Base-by-base conservation (phyloP, 345 rosid genomes). In the Brassica rapa region DNA sequence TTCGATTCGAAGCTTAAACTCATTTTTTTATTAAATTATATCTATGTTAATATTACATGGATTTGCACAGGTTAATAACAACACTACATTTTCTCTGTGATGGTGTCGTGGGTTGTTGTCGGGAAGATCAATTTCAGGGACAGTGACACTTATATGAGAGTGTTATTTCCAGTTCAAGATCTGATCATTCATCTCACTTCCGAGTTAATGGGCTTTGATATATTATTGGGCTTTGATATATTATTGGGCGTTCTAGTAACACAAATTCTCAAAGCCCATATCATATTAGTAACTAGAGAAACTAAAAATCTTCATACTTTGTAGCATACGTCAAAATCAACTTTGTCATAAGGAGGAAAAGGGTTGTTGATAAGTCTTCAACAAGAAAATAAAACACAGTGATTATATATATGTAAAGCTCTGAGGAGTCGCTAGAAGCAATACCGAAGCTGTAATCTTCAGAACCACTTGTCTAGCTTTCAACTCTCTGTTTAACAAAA, bases 181-280 rank as follows among this genome's bases (percentile, higher is more conserved):
- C 84, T 85, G 8, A 35, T 83, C 77, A 87, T 85, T 84, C 68
- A 62, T 86, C 70, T 69, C 46, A 72, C 86, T 69, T 77, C 86
- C 1, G 85, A 87, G 57, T 87, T 82, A 82, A 43, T 43, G 15
- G 51, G 6, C n/a, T 43, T 3, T 43, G 5, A 43, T 16, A 62
- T 70, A 49, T 8, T 55, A 39, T 41, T 77, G 76, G 76, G 81
- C 71, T 43, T 3, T 43, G 5, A 43, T 16, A 62, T 70, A 49
- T 8, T 55, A 39, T 41, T 77, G 76, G 76, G 81, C 71, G 71
- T 77, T 62, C 1, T 33, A 16, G 55, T 49, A 24, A 65, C 2
- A 33, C 7, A 55, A 16, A 11, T 75, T 1, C 35, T 32, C 0
- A 59, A 27, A 76, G 73, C 79, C 79, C 79, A 75, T 57, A 65